Conservation (phyloP, 2,329 filamentous ascomycete genomes). For the Juglanconis oblonga region DNA sequence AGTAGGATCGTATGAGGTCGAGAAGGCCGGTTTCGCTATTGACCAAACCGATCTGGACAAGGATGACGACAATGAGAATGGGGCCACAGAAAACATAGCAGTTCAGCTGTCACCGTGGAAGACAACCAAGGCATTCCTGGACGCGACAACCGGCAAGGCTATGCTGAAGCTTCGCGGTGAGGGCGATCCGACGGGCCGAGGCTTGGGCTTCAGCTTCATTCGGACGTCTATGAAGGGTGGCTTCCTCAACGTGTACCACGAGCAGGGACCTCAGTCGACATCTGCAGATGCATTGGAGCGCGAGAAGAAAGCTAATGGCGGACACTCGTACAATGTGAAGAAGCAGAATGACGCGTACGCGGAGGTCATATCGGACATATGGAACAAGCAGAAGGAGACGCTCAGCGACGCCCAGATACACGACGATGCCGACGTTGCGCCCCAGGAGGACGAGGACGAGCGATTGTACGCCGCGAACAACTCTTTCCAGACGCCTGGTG, state of each 20-base stretch:
- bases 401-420: slow-evolving; percentile 71
- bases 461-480: slow-evolving; percentile 56
- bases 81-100: slow-evolving; percentile 69
- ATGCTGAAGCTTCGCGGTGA: slow-evolving; percentile 95
- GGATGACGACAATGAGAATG: slow-evolving; percentile 62
- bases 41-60: slow-evolving; percentile 64
- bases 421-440: slow-evolving; percentile 58
- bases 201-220: slow-evolving; percentile 94
- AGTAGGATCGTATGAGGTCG: slow-evolving; percentile 84
- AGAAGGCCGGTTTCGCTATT: slow-evolving; percentile 78
- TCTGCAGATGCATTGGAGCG: slow-evolving; percentile 83
- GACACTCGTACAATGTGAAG: slow-evolving; percentile 96
- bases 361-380: slow-evolving; percentile 85
- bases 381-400: slow-evolving; percentile 81
- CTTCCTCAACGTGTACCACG: slow-evolving; percentile 75
- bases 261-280: slow-evolving; percentile 55
- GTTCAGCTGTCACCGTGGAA: slow-evolving; percentile 94
- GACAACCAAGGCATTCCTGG: slow-evolving; percentile 92
- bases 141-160: slow-evolving; percentile 89
- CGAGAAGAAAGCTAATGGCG: slow-evolving; percentile 83
- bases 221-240: slow-evolving; percentile 99
- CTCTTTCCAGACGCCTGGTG: slow-evolving; percentile 32
- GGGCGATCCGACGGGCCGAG: slow-evolving; percentile 89
- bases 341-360: slow-evolving; percentile 91
- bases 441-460: slow-evolving; percentile 61